A percentile compares a stretch with the other conserved stretches of the same genome.
phyloP scores from a whole-genome alignment of 352 stramenopile genomes.

The Phytophthora rubi region DNA sequence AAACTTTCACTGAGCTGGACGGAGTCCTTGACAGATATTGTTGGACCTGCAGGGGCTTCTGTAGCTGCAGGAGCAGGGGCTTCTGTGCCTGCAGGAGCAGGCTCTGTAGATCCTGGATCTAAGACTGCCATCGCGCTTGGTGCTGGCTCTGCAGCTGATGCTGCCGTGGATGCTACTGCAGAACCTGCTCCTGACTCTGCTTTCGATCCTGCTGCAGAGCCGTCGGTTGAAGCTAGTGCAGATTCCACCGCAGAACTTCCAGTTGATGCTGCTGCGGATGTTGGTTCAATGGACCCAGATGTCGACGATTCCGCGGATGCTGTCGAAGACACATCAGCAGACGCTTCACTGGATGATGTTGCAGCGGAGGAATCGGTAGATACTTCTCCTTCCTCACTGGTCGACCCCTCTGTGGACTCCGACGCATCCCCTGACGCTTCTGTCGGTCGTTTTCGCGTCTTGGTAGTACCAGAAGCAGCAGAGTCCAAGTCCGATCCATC shows the following conservation, averaged over 20 bases:
- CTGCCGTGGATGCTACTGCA: not conserved
- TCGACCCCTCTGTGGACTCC: not conserved
- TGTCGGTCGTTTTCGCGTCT: not conserved
- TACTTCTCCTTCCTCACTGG: not conserved
- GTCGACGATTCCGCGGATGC: too few relatives aligned
- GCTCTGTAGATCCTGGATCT: not conserved
- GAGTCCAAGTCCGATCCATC: not conserved
- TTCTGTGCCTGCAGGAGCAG: too few relatives aligned
- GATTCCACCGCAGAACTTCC: not conserved
- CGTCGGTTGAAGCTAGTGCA: not conserved
- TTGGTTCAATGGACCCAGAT: not conserved
- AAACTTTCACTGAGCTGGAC: conserved; percentile 30
- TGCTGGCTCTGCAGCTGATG: not conserved
- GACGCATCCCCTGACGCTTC: not conserved
- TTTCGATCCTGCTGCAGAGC: not conserved
- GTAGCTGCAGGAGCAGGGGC: conserved; percentile 1
- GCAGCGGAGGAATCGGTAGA: not conserved
- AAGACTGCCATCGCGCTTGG: not conserved
- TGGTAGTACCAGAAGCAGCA: not conserved
- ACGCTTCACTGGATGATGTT: not conserved
- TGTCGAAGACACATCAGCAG: not conserved
- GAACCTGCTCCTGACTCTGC: not conserved
- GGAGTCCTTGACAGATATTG: conserved; percentile 30
- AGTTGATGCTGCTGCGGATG: not conserved
- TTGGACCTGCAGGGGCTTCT: conserved; percentile 6